Conservation (phyloP, 352 stramenopile genomes). For the Phytophthora melonis region DNA sequence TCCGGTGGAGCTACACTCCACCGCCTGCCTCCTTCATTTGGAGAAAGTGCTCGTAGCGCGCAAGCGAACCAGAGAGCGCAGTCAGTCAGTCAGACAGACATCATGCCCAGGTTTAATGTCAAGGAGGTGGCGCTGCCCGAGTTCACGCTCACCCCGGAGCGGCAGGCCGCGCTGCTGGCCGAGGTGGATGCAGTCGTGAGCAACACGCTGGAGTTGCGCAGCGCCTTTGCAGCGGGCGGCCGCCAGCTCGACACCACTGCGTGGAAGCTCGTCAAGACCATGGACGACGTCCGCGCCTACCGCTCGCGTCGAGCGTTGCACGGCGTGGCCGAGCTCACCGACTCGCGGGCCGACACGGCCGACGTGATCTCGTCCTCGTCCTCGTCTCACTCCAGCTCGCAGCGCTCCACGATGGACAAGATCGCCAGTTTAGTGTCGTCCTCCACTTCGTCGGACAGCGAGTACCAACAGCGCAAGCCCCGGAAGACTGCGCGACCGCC, state of each 20-base stretch:
- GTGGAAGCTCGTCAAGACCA: constrained; percentile 55
- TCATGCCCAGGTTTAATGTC: constrained; percentile 50
- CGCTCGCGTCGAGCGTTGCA: constrained; percentile 42
- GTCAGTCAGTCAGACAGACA: neutral
- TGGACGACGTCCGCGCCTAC: constrained; percentile 49
- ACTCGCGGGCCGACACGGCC: constrained; percentile 30
- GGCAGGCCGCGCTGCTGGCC: constrained; percentile 23
- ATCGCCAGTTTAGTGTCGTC: constrained; percentile 34
- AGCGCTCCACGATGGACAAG: constrained; percentile 39
- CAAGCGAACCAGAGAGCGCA: constrained; percentile 8
- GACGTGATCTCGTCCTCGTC: constrained; percentile 36
- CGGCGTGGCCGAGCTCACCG: constrained; percentile 29
- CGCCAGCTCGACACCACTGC: constrained; percentile 42
- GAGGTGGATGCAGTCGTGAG: constrained; percentile 45
- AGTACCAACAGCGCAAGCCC: constrained; percentile 24
- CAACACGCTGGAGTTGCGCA: constrained; percentile 44
- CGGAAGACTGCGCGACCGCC: constrained; percentile 38
- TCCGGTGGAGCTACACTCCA: neutral
- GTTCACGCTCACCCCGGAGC: constrained; percentile 35
- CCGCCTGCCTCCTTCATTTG: constrained; percentile 18
- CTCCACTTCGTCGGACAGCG: constrained; percentile 32
- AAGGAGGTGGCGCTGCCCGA: constrained; percentile 37
- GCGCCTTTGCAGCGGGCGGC: constrained; percentile 39
- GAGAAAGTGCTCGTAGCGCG: constrained; percentile 20
- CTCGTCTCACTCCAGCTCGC: constrained; percentile 37